Evolutionary conservation across 148 eudicot genomes (phyloP), one percentile per base, ranked within the genome.

Genomic region (Vaccinium vitisidaea): DNA sequence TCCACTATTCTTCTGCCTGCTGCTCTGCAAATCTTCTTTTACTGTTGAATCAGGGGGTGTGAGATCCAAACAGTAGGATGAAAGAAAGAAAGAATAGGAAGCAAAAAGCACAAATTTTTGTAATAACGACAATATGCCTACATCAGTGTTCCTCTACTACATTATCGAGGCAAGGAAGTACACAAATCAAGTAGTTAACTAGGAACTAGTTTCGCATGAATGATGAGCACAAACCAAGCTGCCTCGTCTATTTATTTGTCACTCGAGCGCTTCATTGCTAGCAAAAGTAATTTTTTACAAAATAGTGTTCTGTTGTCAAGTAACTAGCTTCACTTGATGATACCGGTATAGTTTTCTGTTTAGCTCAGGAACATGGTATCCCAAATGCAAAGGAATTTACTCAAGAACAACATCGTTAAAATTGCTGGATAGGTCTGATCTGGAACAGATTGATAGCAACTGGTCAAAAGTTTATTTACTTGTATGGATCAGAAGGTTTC

Each of bases 1-100:
- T 93, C 99, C 97, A 94, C 98, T 98, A 96, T 87, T 88, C 97
- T 83, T 90, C 95, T 36, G 97, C 97, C 83, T 92, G 92, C 19
- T 91, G 89, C 80, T 84, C 92, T 0, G 81, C 69, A 82, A 91
- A 94, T 82, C 88, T 92, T 87, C 91, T 59, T 88, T 94, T 93
- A 87, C 98, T 94, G 90, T 75, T 86, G 21, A n/a, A 32, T 53
- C 75, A 67, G 32, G 23, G 7, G 8, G 50, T 19, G 27, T 59
- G 85, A 75, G 48, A 11, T 81, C 30, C 56, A 67, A 21, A 8
- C 8, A 50, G 43, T 69, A 23, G 15, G 16, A 82, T 49, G 16
- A 69, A 39, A 46, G 21, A 23, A 11, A 65, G 19, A 54, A 27
- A 27, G 19, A 54, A n/a, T 3, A 73, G 54, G 11, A 5, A 36